A percentile compares a stretch with the other conserved stretches of the same genome.
Conservation (phyloP, 306 rosid species). For the Ammopiptanthus mongolicus region DNA sequence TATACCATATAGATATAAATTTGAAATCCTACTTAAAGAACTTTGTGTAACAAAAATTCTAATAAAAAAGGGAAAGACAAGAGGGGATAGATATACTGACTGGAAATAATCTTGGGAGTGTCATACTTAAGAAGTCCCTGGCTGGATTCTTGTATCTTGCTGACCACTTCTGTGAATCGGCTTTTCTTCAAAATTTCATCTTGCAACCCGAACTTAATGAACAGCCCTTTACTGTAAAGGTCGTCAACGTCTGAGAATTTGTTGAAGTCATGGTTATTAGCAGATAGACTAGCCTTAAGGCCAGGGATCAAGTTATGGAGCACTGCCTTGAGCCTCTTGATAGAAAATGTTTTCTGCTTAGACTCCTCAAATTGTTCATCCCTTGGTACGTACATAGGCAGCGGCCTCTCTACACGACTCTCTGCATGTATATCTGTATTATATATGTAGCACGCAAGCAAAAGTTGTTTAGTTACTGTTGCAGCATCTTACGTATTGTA, state of each 20-base stretch:
- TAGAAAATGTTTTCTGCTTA: slow-evolving; percentile 51
- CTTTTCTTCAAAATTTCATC: slow-evolving; percentile 54
- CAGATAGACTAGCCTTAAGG: slow-evolving; percentile 56
- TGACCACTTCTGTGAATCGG: slow-evolving; percentile 50
- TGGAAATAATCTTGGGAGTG: slow-evolving; percentile 66
- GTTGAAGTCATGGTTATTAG: slow-evolving; percentile 54
- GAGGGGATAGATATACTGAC: slow-evolving; percentile 38
- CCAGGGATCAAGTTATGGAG: slow-evolving; percentile 71
- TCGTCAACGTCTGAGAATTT: slow-evolving; percentile 61
- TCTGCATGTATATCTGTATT: slow-evolving; percentile 52
- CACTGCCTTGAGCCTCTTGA: slow-evolving; percentile 70
- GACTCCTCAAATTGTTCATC: slow-evolving; percentile 85
- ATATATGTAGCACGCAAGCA: not conserved
- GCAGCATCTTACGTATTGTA: not conserved
- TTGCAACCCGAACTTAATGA: slow-evolving; percentile 48
- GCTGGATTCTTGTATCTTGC: slow-evolving; percentile 49
- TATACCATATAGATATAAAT: not conserved
- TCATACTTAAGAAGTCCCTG: slow-evolving; percentile 68
- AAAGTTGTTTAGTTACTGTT: not conserved
- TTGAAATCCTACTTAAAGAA: not conserved
- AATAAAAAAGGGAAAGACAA: not conserved
- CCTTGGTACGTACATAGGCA: slow-evolving; percentile 74
- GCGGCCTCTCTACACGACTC: slow-evolving; percentile 69
- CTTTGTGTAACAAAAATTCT: not conserved
- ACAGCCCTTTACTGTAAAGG: slow-evolving; percentile 63